Evolutionary conservation across 495 filamentous ascomycete species (phyloP), one percentile per base, ranked within the genome.

Genomic region (Aspergillus nanangensis): DNA sequence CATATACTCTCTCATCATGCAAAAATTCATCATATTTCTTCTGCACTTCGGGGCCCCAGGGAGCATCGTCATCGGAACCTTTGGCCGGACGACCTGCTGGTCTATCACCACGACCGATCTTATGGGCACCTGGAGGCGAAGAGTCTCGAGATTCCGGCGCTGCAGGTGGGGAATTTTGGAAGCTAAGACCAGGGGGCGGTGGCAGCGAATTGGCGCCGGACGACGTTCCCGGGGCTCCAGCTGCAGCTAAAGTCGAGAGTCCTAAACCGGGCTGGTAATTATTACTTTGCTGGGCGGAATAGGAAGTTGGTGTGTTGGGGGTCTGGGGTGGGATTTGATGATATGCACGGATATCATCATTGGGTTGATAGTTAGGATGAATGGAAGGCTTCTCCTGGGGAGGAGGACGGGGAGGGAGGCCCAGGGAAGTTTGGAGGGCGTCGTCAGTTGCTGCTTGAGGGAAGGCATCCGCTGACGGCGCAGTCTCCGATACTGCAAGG

Each of bases 1-100:
- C 87, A 60, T 91, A 90, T 24, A 76, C 71, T 45, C 87, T 74
- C 64, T 95, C 90, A 48, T 89, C 78, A 36, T 79, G 76, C 9
- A 93, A 69, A 60, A 96, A 98, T 25, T 82, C 77, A 39, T 95
- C 88, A 64, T 89, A 97, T 37, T 75, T 77, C 59, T 83, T 83
- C 56, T 92, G 80, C 15, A 80, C 70, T 13, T 85, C 79, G 19
- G 76, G 75, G 33, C 71, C 71, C 77, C 77, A 84, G 8, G 71
- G 74, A 10, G 63, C 51, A 49, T 76, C 73, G 22, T 79, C 74
- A 51, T 74, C 73, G 22, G 48, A 48, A n/a, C 46, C 53, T 47
- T 66, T 67, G 23, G 50, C 41, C 24, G 52, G 45, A 19, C 62
- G 59, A 22, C 23, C 44, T 40, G 50, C 32, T 38, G 51, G 56